Evolutionary conservation across 176 grass and related monocot species (phyloP).

Genomic region (Oryza nivara): DNA sequence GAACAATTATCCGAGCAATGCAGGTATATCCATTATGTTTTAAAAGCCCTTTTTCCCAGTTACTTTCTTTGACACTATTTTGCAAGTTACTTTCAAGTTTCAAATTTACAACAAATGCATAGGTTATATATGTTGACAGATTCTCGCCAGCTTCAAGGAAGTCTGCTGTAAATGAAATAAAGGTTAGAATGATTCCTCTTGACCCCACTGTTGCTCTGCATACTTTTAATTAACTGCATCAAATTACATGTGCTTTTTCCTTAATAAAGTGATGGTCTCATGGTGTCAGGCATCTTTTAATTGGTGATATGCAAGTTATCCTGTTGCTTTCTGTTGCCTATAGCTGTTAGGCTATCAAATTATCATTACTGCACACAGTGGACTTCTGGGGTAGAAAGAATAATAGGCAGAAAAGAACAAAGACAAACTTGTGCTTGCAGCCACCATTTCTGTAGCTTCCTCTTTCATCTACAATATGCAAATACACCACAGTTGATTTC

Average conservation of each 20-base stretch:
- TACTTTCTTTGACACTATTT: neutral
- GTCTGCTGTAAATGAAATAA: constrained; percentile 96
- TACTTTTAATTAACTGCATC: neutral
- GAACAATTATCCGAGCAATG: constrained; percentile 98
- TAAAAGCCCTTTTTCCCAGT: neutral
- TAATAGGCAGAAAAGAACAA: constrained; percentile 18
- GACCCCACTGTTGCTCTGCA: neutral
- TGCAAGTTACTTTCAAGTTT: constrained; percentile 18
- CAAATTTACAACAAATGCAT: constrained; percentile 30
- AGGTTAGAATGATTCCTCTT: constrained; percentile 60
- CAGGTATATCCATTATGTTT: constrained; percentile 56
- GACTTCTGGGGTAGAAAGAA: neutral
- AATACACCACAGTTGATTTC: neutral
- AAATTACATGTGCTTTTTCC: neutral
- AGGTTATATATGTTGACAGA: constrained; percentile 99
- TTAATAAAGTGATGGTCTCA: neutral
- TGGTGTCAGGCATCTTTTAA: neutral
- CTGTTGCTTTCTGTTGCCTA: constrained; percentile 7
- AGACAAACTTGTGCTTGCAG: constrained; percentile 16
- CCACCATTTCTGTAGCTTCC: neutral
- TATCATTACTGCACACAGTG: constrained; percentile 1
- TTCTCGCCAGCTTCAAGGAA: constrained; percentile 89
- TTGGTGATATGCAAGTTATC: neutral
- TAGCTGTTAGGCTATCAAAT: constrained; percentile 19
- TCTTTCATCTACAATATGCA: neutral